These are phyloP conservation scores for Mycena alexandri DNA, from an alignment of 768 basidiomycete genomes.

Conservation along the genomic window DNA sequence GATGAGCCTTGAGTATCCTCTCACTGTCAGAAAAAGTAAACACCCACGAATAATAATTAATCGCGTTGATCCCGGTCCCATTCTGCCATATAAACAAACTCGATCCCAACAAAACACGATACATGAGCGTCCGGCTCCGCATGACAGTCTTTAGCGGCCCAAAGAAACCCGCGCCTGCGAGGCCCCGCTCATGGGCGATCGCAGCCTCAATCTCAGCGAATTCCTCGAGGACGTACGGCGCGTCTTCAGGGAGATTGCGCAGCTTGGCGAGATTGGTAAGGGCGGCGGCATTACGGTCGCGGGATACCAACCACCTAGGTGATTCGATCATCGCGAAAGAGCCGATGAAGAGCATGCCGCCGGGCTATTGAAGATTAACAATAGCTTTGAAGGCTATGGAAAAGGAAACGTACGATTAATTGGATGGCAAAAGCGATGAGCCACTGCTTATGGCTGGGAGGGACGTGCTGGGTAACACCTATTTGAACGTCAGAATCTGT, in stretches of 20 bases:
- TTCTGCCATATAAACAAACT: slow-evolving; percentile 61
- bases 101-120: slow-evolving; percentile 52
- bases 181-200: slow-evolving; percentile 48
- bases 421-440: slow-evolving; percentile 55
- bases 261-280: slow-evolving; percentile 49
- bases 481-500: too few species aligned
- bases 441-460: slow-evolving; percentile 50
- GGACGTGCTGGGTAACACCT: slow-evolving; percentile 44
- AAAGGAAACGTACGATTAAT: slow-evolving; percentile 45
- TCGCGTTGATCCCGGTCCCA: slow-evolving; percentile 59
- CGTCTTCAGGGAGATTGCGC: slow-evolving; percentile 46
- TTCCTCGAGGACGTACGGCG: slow-evolving; percentile 50
- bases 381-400: neutral
- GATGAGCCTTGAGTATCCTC: neutral
- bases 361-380: slow-evolving; percentile 44
- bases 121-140: slow-evolving; percentile 42
- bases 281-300: slow-evolving; percentile 48
- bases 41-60: slow-evolving; percentile 59
- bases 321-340: slow-evolving; percentile 50
- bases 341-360: slow-evolving; percentile 50
- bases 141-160: slow-evolving; percentile 50
- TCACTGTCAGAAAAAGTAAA: neutral
- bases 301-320: slow-evolving; percentile 53
- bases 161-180: slow-evolving; percentile 51
- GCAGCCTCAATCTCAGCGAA: slow-evolving; percentile 48